phyloP scores from a whole-genome alignment of 441 rosid species.

The Theobroma grandiflorum region DNA sequence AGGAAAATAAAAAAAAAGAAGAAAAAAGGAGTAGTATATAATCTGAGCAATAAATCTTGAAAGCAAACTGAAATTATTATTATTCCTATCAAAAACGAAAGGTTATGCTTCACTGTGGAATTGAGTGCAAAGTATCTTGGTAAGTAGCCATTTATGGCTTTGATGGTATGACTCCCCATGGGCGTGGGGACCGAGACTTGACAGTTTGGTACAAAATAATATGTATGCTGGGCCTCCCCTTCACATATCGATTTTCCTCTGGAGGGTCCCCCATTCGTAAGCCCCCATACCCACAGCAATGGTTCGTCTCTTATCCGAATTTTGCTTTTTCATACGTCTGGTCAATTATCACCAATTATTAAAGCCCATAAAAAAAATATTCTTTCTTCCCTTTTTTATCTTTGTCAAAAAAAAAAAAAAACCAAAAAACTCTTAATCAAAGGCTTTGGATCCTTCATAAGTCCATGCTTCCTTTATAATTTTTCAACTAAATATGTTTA shows the following conservation, averaged over 20 bases:
- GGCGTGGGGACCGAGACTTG: slow-evolving; percentile 38
- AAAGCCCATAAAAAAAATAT: slow-evolving; percentile 33
- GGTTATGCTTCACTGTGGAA: slow-evolving; percentile 31
- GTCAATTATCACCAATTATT: slow-evolving; percentile 54
- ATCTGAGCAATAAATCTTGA: slow-evolving; percentile 13
- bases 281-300: slow-evolving; percentile 9
- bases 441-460: slow-evolving; percentile 38
- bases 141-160: slow-evolving; percentile 40
- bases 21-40: neutral
- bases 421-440: slow-evolving; percentile 2
- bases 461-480: neutral
- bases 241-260: slow-evolving; percentile 17
- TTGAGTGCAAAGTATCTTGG: slow-evolving; percentile 36
- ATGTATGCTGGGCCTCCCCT: slow-evolving; percentile 34
- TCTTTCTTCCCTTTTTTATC: slow-evolving; percentile 23
- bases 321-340: slow-evolving; percentile 33
- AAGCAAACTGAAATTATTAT: neutral
- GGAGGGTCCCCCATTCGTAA: slow-evolving; percentile 33
- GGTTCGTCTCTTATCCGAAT: slow-evolving; percentile 50
- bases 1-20: too few relatives aligned
- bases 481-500: neutral
- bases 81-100: slow-evolving; percentile 27
- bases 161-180: slow-evolving; percentile 24
- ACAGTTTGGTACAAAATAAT: slow-evolving; percentile 43
- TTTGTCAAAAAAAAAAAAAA: neutral